phyloP scores from a whole-genome alignment of 352 stramenopile genomes.

The Phytophthora idaei region DNA sequence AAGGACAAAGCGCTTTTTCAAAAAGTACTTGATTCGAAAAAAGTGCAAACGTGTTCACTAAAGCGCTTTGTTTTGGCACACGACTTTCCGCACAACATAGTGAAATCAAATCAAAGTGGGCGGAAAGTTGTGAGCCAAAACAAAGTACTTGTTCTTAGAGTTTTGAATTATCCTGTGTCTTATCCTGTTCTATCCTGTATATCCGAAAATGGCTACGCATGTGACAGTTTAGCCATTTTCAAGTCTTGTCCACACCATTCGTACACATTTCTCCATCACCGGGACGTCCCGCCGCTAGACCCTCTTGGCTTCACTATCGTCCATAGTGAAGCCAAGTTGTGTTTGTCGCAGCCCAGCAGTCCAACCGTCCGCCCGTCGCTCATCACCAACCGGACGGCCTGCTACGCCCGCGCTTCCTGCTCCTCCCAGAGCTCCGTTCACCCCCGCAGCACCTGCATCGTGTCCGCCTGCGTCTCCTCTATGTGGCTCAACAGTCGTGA shows the following conservation, averaged over 20 bases:
- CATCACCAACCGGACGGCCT: neutral
- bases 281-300: constrained; percentile 11
- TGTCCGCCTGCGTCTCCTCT: constrained; percentile 14
- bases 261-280: constrained; percentile 18
- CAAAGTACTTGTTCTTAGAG: no score
- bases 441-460: neutral
- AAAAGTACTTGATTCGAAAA: no score
- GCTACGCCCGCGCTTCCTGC: constrained; percentile 1
- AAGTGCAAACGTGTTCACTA: no score
- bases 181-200: no score
- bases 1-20: no score
- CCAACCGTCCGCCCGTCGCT: constrained; percentile 11
- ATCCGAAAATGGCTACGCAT: no score
- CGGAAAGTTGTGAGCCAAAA: no score
- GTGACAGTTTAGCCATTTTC: neutral
- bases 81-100: no score
- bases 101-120: no score
- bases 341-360: neutral
- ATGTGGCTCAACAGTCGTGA: constrained; percentile 49
- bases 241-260: neutral
- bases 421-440: neutral
- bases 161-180: no score
- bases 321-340: constrained; percentile 1
- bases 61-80: no score
- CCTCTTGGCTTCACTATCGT: constrained; percentile 11